Evolutionary conservation across 495 filamentous ascomycete genomes (phyloP), one percentile per base, ranked within the genome.

Genomic region (Xylaria flabelliformis): DNA sequence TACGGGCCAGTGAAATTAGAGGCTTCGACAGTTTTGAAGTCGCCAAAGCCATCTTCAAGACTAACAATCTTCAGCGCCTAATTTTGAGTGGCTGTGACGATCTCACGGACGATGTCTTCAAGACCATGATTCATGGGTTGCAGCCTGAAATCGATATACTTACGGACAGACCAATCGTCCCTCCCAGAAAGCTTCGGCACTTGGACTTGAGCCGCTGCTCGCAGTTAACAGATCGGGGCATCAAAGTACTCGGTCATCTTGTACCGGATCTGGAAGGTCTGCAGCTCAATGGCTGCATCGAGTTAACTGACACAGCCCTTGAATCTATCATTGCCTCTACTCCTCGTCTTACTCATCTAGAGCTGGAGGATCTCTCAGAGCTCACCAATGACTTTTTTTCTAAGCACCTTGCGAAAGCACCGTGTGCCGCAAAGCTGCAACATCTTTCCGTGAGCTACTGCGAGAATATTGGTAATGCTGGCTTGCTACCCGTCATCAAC

Each of bases 361-460:
- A 99, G 70, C 80, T 98, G 0, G 96, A 99, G 80, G 95, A 97
- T 74, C 84, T 98, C 26, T 85, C 89, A 0, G 85, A 90, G 55
- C 81, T 98, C 29, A 94, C 93, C 9, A 96, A 98, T 73, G 79
- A 82, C 7, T 82, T 92, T 0, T 83, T 98, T 19, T 86, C 90
- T 12, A 88, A 91, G 71, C 80, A 87, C 70, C 83, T 99, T 6
- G 90, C 95, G 39, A 89, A 87, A 72, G 86, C 93, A 0, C 91
- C 94, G 3, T 97, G 93, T 77, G 89, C 90, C 2, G 80, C 85
- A 6, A 80, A 76, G 26, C 85, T 99, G 1, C 87, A 91, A 74
- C 94, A 97, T 77, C 88, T 99, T 46, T 93, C 92, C 67, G 88
- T 98, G 81, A 94, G 93, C 78, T 97, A 92, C 75, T 99, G 96